Conservation (phyloP, 495 filamentous ascomycete genomes). For the Penicillium herquei region DNA sequence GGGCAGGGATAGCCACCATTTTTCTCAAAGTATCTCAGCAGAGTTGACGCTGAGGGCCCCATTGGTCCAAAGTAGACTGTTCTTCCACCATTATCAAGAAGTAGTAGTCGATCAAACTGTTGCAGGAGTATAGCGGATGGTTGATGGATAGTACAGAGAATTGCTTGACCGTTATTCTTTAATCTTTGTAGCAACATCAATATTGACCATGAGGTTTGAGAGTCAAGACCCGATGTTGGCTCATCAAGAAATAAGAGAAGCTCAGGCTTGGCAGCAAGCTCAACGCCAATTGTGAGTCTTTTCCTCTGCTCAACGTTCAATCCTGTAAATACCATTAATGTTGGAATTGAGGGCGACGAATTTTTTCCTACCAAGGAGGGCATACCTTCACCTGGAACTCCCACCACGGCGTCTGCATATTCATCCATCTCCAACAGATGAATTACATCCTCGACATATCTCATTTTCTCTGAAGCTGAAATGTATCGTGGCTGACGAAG, state of each 20-base stretch:
- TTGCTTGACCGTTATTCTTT: slow-evolving; percentile 80
- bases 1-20: slow-evolving; percentile 60
- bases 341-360: neutral
- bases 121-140: slow-evolving; percentile 89
- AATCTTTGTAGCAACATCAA: slow-evolving; percentile 74
- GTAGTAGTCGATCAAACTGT: slow-evolving; percentile 82
- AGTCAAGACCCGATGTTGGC: slow-evolving; percentile 62
- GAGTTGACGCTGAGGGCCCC: slow-evolving; percentile 64
- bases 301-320: slow-evolving; percentile 86
- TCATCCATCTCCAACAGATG: slow-evolving; percentile 81
- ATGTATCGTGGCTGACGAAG: slow-evolving; percentile 75
- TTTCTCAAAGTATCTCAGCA: slow-evolving; percentile 73
- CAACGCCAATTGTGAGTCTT: slow-evolving; percentile 78
- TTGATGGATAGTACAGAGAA: slow-evolving; percentile 94
- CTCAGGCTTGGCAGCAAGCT: slow-evolving; percentile 82
- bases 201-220: slow-evolving; percentile 67
- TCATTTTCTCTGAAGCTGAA: slow-evolving; percentile 72
- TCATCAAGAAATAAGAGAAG: slow-evolving; percentile 62
- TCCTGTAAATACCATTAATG: neutral
- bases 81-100: slow-evolving; percentile 62
- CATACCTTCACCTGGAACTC: slow-evolving; percentile 73
- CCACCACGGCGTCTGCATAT: slow-evolving; percentile 85
- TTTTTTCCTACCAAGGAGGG: too few species aligned
- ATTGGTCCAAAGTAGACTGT: slow-evolving; percentile 81
- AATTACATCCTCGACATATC: slow-evolving; percentile 88